Percentiles rank a stretch among this genome's conserved stretches.
phyloP scores from a whole-genome alignment of 2,329 filamentous ascomycete genomes.

The Tothia fuscella region DNA sequence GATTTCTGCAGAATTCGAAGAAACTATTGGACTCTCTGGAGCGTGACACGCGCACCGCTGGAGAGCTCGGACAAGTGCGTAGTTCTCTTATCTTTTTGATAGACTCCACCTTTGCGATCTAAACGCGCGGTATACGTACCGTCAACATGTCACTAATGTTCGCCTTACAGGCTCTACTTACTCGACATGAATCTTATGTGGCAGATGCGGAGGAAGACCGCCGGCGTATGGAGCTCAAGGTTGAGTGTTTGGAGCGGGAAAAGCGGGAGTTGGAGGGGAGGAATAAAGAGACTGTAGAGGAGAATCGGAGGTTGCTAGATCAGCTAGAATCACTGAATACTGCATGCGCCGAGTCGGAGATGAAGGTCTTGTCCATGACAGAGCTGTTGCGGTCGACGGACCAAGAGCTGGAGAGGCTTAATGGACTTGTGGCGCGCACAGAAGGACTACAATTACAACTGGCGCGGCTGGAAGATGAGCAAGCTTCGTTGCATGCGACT shows the following conservation, averaged over 20 bases:
- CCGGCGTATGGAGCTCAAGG: slow-evolving; percentile 55
- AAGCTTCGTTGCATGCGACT: slow-evolving; percentile 57
- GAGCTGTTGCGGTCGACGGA: slow-evolving; percentile 66
- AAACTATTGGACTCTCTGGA: slow-evolving; percentile 69
- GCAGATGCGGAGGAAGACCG: slow-evolving; percentile 82
- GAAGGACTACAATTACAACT: slow-evolving; percentile 72
- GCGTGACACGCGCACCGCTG: slow-evolving; percentile 76
- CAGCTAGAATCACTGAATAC: slow-evolving; percentile 77
- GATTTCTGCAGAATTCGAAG: slow-evolving; percentile 70
- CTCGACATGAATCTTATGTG: slow-evolving; percentile 90
- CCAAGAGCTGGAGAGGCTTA: slow-evolving; percentile 61
- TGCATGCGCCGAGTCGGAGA: slow-evolving; percentile 67
- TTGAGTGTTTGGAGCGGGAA: slow-evolving; percentile 61
- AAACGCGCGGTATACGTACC: slow-evolving; percentile 7
- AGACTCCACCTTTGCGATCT: slow-evolving; percentile 14
- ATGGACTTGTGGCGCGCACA: slow-evolving; percentile 61
- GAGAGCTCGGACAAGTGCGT: slow-evolving; percentile 83
- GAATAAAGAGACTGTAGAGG: slow-evolving; percentile 68
- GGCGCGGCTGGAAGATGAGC: slow-evolving; percentile 67
- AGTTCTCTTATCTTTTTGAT: slow-evolving; percentile 10
- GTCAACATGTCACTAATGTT: background rate
- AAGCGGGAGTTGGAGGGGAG: slow-evolving; percentile 59
- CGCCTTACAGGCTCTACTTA: slow-evolving; percentile 66
- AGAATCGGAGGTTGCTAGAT: slow-evolving; percentile 70
- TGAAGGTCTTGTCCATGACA: slow-evolving; percentile 64